Percentiles rank a stretch among this genome's conserved stretches.
phyloP scores from a whole-genome alignment of 371 early-diverging fungal genomes.

The Funneliformis caledonium region DNA sequence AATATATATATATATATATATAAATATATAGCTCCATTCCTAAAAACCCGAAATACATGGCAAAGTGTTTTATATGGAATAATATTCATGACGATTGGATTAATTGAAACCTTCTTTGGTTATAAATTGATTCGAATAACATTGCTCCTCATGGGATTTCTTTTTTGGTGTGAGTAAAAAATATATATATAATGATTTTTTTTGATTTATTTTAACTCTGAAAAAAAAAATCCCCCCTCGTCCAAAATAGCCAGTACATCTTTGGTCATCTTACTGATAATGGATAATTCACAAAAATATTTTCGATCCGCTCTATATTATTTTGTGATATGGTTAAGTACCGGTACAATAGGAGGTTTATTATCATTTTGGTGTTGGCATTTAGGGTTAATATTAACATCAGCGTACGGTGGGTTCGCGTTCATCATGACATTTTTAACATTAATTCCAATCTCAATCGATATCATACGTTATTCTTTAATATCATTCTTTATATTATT shows the following conservation, averaged over 20 bases:
- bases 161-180: conserved; percentile 47
- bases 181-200: not conserved
- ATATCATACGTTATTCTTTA: conserved; percentile 34
- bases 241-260: conserved; percentile 45
- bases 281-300: conserved; percentile 38
- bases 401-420: conserved; percentile 44
- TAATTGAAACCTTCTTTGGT: conserved; percentile 47
- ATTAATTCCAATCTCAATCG: not conserved
- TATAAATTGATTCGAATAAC: conserved; percentile 52
- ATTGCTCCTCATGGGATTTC: conserved; percentile 48
- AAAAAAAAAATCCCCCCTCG: too few relatives aligned
- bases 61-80: conserved; percentile 47
- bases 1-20: not conserved
- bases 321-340: conserved; percentile 45
- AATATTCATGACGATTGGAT: conserved; percentile 45
- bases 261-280: conserved; percentile 47
- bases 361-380: conserved; percentile 48
- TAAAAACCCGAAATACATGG: conserved; percentile 45
- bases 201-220: not conserved
- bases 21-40: conserved; percentile 12
- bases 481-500: conserved; percentile 35
- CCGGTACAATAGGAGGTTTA: conserved; percentile 45
- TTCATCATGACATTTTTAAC: conserved; percentile 4
- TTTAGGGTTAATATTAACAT: conserved; percentile 49
- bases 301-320: conserved; percentile 44